phyloP scores from a whole-genome alignment of 371 early-diverging fungal species.

The Mortierella sp. region DNA sequence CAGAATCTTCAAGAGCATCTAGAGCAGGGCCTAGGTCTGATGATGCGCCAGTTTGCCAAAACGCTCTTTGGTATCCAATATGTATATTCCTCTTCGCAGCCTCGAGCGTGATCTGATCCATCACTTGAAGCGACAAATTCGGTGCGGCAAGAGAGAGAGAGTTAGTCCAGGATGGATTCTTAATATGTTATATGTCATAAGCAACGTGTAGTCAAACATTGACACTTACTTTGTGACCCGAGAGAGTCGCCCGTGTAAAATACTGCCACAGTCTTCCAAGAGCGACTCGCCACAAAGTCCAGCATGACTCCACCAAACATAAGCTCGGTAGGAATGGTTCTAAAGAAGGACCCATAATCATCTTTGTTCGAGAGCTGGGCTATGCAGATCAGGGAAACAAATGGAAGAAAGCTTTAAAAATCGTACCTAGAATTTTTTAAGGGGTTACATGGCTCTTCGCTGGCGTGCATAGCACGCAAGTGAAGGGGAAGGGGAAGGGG shows the following conservation, averaged over 20 bases:
- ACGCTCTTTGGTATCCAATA: slow-evolving; percentile 60
- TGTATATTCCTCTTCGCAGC: slow-evolving; percentile 56
- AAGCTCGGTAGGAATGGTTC: slow-evolving; percentile 68
- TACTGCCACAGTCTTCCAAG: slow-evolving; percentile 64
- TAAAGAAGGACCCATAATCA: slow-evolving; percentile 68
- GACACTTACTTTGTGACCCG: slow-evolving; percentile 62
- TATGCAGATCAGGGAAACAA: slow-evolving; percentile 10
- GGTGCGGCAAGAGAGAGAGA: background rate
- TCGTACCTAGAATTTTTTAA: background rate
- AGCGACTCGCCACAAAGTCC: slow-evolving; percentile 63
- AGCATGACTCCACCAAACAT: slow-evolving; percentile 66
- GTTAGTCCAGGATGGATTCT: no score
- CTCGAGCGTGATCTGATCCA: slow-evolving; percentile 59
- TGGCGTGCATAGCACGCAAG: background rate
- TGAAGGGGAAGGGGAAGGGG: background rate
- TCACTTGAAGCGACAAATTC: slow-evolving; percentile 49
- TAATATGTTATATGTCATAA: background rate
- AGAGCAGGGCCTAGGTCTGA: slow-evolving; percentile 60
- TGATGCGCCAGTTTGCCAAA: slow-evolving; percentile 59
- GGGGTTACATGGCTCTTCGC: background rate
- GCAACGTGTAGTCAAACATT: background rate
- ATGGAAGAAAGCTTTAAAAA: background rate
- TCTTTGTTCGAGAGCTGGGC: slow-evolving; percentile 69
- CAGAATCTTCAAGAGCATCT: slow-evolving; percentile 56
- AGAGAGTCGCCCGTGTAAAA: slow-evolving; percentile 64